phyloP scores from a whole-genome alignment of 2,329 filamentous ascomycete genomes.

The Gnomoniopsis smithogilvyi region DNA sequence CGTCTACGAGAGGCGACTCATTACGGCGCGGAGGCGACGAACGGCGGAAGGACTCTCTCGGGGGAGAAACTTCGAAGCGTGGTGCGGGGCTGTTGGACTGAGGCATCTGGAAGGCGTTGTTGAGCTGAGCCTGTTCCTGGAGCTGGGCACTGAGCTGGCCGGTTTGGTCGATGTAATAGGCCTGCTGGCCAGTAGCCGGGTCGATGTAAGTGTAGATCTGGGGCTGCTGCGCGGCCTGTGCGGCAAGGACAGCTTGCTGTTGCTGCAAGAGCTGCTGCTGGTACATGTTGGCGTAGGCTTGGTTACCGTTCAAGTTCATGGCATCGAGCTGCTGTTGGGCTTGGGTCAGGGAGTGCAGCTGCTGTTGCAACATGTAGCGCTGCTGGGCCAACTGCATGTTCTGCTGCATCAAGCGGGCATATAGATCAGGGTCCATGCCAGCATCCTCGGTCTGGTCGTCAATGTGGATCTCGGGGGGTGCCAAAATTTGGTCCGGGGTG shows the following conservation, averaged over 20 bases:
- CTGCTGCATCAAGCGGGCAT: conserved; percentile 85
- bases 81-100: conserved; percentile 58
- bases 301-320: conserved; percentile 64
- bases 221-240: conserved; percentile 62
- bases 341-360: conserved; percentile 79
- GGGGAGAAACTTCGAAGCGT: conserved; percentile 78
- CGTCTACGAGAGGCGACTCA: conserved; percentile 62
- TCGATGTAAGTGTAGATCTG: conserved; percentile 83
- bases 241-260: conserved; percentile 62
- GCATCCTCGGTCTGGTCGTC: conserved; percentile 62
- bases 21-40: conserved; percentile 64
- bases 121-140: conserved; percentile 19
- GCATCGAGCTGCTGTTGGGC: conserved; percentile 80
- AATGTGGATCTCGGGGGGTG: conserved; percentile 77
- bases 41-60: conserved; percentile 64
- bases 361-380: conserved; percentile 92
- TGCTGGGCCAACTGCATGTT: conserved; percentile 92
- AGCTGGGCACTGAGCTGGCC: conserved; percentile 35
- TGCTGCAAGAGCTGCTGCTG: conserved; percentile 39
- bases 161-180: conserved; percentile 72
- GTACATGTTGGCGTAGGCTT: conserved; percentile 60
- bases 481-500: conserved; percentile 86
- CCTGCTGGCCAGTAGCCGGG: conserved; percentile 78
- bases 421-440: conserved; percentile 79
- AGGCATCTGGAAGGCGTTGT: conserved; percentile 30